Percentiles rank a stretch among this genome's conserved stretches.
Evolutionary conservation across 495 filamentous ascomycete species (phyloP).

Genomic region (Penicillium chermesinum): DNA sequence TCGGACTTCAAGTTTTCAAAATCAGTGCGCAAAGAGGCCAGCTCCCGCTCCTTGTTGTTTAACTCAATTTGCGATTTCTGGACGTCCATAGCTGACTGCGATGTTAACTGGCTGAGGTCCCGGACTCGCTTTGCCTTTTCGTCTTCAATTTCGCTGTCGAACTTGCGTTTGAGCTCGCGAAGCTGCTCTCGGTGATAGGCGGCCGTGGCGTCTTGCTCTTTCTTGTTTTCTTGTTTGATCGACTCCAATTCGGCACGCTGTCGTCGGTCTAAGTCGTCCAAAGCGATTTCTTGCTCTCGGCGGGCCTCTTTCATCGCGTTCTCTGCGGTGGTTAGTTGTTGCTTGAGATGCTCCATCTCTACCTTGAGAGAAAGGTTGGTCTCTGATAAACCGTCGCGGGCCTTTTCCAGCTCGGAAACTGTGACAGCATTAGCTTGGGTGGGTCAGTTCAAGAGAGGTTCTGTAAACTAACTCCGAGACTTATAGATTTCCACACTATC

Average conservation of each 20-base stretch:
- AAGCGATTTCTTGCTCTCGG: constrained; percentile 49
- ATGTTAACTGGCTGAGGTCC: constrained; percentile 63
- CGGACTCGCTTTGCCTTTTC: constrained; percentile 52
- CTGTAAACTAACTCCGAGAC: constrained; percentile 59
- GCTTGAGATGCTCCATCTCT: constrained; percentile 55
- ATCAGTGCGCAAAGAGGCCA: constrained; percentile 47
- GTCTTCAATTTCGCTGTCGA: constrained; percentile 58
- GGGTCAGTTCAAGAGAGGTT: too few relatives aligned
- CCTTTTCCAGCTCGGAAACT: constrained; percentile 66
- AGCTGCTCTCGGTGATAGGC: constrained; percentile 47
- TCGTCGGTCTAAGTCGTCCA: constrained; percentile 52
- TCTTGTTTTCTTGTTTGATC: constrained; percentile 33
- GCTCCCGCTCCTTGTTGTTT: constrained; percentile 57
- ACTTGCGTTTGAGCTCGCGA: constrained; percentile 40
- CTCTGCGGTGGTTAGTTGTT: constrained; percentile 38
- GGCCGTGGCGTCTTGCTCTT: constrained; percentile 34
- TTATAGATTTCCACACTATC: constrained; percentile 68
- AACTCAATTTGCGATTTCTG: constrained; percentile 60
- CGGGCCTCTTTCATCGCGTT: constrained; percentile 46
- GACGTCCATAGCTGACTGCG: constrained; percentile 55
- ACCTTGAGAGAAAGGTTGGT: constrained; percentile 51
- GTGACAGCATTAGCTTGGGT: constrained; percentile 4
- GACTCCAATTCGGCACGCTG: constrained; percentile 47
- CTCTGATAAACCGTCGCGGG: constrained; percentile 51
- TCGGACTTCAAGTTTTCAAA: constrained; percentile 52